A percentile compares a stretch with the other conserved stretches of the same genome.
phyloP scores from a whole-genome alignment of 768 basidiomycete species.

The Solioccasus polychromus region DNA sequence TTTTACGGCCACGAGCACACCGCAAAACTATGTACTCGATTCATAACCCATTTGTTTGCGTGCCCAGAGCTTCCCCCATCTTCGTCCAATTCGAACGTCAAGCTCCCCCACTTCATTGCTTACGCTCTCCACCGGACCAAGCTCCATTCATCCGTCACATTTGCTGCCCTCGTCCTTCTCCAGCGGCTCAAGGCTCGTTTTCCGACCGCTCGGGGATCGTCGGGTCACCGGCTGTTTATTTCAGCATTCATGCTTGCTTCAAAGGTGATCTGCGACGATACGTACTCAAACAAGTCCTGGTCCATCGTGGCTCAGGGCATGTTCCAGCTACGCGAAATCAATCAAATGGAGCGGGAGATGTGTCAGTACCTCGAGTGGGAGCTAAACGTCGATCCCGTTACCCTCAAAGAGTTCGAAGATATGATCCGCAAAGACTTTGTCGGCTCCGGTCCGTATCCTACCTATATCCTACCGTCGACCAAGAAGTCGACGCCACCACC shows the following conservation, averaged over 20 bases:
- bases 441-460: constrained; percentile 55
- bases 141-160: constrained; percentile 50
- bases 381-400: constrained; percentile 66
- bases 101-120: constrained; percentile 59
- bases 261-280: constrained; percentile 91
- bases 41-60: constrained; percentile 81
- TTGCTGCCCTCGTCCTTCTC: constrained; percentile 45
- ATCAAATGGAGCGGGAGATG: constrained; percentile 82
- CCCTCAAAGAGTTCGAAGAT: constrained; percentile 57
- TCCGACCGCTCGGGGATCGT: constrained; percentile 73
- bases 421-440: constrained; percentile 62
- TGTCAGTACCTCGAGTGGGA: constrained; percentile 93
- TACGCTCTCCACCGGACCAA: constrained; percentile 69
- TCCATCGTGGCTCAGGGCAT: constrained; percentile 85
- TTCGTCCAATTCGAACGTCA: constrained; percentile 28
- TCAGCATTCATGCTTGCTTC: constrained; percentile 72
- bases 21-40: constrained; percentile 68
- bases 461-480: constrained; percentile 58
- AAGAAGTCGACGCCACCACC: constrained; percentile 53
- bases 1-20: constrained; percentile 66
- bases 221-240: constrained; percentile 69
- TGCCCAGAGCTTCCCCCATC: constrained; percentile 79
- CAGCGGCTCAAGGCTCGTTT: constrained; percentile 68
- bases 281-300: constrained; percentile 93
- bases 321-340: constrained; percentile 74